These are phyloP conservation scores for Ceratobasidium sp. DNA, from an alignment of 1,284 basidiomycete genomes.

Conservation along the genomic window DNA sequence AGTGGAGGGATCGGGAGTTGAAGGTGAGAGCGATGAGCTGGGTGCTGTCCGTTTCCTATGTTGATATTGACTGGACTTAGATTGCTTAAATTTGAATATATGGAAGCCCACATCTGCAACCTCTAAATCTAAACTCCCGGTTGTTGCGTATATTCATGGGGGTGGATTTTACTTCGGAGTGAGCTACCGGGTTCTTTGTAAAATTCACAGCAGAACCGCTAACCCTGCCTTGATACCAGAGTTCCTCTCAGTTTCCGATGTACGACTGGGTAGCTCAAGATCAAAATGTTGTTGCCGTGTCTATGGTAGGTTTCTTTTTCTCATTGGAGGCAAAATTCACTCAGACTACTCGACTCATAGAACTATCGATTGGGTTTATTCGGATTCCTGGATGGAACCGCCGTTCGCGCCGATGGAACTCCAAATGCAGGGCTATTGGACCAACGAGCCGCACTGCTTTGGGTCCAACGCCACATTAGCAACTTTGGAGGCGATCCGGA, in stretches of 20 bases:
- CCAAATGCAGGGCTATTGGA: constrained; percentile 74
- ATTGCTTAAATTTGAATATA: constrained; percentile 64
- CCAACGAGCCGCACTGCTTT: constrained; percentile 61
- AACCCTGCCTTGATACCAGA: constrained; percentile 52
- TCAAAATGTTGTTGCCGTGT: constrained; percentile 67
- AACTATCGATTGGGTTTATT: constrained; percentile 68
- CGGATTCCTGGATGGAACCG: constrained; percentile 66
- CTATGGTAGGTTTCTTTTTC: constrained; percentile 57
- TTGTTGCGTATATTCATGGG: constrained; percentile 76
- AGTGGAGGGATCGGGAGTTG: constrained; percentile 30
- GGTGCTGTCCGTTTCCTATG: background rate
- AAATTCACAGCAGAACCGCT: background rate
- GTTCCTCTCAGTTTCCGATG: constrained; percentile 65
- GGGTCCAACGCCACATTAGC: constrained; percentile 54
- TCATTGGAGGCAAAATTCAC: too few species aligned
- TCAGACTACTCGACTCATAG: constrained; percentile 37
- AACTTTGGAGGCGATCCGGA: constrained; percentile 54
- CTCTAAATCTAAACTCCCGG: constrained; percentile 63
- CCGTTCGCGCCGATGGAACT: constrained; percentile 57
- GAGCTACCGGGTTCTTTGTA: background rate
- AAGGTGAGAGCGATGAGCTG: constrained; percentile 13
- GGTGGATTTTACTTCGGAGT: constrained; percentile 61
- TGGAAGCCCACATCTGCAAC: constrained; percentile 58
- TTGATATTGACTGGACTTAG: constrained; percentile 62
- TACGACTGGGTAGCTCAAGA: constrained; percentile 64